Evolutionary conservation across 2,329 filamentous ascomycete genomes (phyloP), one percentile per base, ranked within the genome.

Genomic region (Verticillium nonalfalfae): DNA sequence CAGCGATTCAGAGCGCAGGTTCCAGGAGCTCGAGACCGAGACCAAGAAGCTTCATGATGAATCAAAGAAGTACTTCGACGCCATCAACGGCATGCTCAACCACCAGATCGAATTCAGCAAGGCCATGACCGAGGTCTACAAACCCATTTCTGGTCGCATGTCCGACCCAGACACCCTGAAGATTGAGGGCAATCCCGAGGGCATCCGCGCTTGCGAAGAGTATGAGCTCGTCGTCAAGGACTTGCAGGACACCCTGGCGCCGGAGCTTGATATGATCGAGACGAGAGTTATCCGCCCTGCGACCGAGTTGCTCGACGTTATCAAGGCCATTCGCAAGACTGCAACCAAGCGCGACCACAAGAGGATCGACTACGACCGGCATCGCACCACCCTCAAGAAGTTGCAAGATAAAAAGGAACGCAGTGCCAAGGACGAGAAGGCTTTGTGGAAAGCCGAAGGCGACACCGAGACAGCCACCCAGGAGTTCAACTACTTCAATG

Each of bases 91-190:
- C 81, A 99, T 99, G 95, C 85, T 99, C 70, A 86, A 82, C 72
- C 93, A 98, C 78, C 95, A 99, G 80, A 98, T 99, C 77, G 94
- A 96, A 74, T 99, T 99, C 79, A 97, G 94, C 69, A 87, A 97
- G 78, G 91, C 93, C 67, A 94, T 97, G 81, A 89, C 90, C 66
- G 95, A 99, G 76, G 90, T 99, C 70, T 99, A 99, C 83, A 96
- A 96, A 75, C 95, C 95, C 68, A 99, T 99, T 70, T 97, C 94
- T 60, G 95, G 95, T 60, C 90, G 95, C 72, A 85, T 96, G 76
- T 98, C 94, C 56, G 95, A 99, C 75, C 95, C 95, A 10, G 89
- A 93, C 70, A 90, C 90, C 9, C 84, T 91, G 66, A 84, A 90
- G 60, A 81, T 89, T 55, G 90, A 96, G 75, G 93, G 93, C 61